Conservation (phyloP, 371 early-diverging fungal genomes). For the Chytridiales sp. region DNA sequence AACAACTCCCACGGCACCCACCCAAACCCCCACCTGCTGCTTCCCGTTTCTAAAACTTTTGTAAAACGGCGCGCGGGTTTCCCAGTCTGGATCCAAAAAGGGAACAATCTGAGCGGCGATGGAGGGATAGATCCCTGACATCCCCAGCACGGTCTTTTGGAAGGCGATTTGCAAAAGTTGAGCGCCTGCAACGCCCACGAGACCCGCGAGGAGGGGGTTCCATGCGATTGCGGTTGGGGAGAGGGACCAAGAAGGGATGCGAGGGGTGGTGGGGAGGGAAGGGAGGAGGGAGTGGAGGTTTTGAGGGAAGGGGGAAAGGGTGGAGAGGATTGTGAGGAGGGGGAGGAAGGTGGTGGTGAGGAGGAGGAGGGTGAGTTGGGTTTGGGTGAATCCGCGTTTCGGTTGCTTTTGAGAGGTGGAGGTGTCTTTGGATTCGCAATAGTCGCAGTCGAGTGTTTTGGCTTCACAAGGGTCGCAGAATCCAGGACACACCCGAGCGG, state of each 20-base stretch:
- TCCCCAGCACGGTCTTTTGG: conserved; percentile 18
- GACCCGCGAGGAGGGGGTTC: conserved; percentile 25
- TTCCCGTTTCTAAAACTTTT: not conserved
- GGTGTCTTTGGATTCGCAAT: too few species aligned
- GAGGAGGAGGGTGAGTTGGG: too few species aligned
- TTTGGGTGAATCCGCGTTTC: too few species aligned
- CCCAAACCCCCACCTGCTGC: too few species aligned
- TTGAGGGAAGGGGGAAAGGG: not conserved
- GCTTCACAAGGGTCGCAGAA: too few species aligned
- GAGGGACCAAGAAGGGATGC: too few species aligned
- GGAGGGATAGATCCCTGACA: conserved; percentile 21
- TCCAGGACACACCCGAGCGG: too few species aligned
- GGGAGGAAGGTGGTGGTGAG: too few species aligned
- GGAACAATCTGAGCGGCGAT: conserved; percentile 17
- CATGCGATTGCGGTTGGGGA: conserved; percentile 12
- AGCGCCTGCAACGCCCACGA: conserved; percentile 19
- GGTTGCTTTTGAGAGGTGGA: too few species aligned
- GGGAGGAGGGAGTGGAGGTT: not conserved
- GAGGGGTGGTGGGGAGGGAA: not conserved
- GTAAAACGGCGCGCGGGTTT: conserved; percentile 18
- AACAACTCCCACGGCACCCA: conserved; percentile 13
- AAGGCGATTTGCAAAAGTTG: conserved; percentile 24
- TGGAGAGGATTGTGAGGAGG: too few species aligned
- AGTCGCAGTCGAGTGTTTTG: too few species aligned
- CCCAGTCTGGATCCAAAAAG: conserved; percentile 17